Conservation (phyloP, 768 basidiomycete genomes). For the Hygrophoropsis aurantiaca region DNA sequence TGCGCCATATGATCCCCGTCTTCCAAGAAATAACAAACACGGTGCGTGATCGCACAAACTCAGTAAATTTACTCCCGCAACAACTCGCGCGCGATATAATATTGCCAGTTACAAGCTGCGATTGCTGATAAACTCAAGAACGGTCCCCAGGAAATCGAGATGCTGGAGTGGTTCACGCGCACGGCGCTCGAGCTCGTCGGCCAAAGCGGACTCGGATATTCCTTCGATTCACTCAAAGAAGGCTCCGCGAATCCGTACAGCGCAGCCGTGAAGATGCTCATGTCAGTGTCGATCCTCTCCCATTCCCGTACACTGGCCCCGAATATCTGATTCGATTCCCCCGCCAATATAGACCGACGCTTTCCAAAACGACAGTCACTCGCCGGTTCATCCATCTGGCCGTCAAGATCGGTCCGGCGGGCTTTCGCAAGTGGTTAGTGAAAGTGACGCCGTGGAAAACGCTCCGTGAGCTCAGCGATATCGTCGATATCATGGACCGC, state of each 20-base stretch:
- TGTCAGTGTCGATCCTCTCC: background rate
- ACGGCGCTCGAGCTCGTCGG: slow-evolving; percentile 50
- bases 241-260: slow-evolving; percentile 32
- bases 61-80: too few relatives aligned
- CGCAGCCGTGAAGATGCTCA: slow-evolving; percentile 14
- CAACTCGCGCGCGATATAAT: background rate
- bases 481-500: slow-evolving; percentile 49
- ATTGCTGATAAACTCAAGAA: slow-evolving; percentile 1
- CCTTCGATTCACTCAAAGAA: slow-evolving; percentile 36
- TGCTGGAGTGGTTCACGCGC: slow-evolving; percentile 37
- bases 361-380: slow-evolving; percentile 43
- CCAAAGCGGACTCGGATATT: slow-evolving; percentile 44
- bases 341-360: slow-evolving; percentile 46
- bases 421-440: slow-evolving; percentile 43
- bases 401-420: slow-evolving; percentile 39
- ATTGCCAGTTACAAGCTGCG: slow-evolving; percentile 4
- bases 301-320: too few relatives aligned
- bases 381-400: slow-evolving; percentile 48
- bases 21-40: background rate
- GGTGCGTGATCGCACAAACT: background rate
- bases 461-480: slow-evolving; percentile 42
- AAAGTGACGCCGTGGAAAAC: slow-evolving; percentile 38
- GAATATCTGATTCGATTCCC: background rate
- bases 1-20: slow-evolving; percentile 30
- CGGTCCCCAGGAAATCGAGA: slow-evolving; percentile 21